Evolutionary conservation across 1,284 basidiomycete species (phyloP), one percentile per base, ranked within the genome.

Genomic region (Veloboletus limbatus): DNA sequence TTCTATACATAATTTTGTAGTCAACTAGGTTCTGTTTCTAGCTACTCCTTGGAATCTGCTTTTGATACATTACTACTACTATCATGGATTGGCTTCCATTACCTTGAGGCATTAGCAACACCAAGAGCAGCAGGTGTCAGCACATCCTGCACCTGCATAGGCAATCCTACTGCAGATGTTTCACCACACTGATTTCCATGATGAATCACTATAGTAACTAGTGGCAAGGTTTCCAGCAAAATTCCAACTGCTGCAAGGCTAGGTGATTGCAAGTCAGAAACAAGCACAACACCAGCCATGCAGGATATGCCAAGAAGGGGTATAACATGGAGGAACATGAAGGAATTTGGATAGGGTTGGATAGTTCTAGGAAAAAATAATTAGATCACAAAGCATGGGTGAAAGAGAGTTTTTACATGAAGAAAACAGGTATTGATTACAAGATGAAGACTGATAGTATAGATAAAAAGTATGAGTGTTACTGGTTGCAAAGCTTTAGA

Each of bases 391-490:
- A 8, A 4, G 14, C 2, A 8, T 4, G 17, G 21, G 7, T 3
- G 8, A 10, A 14, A 3, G 7, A 8, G 8, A 10, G 25, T 7
- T 18, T 33, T 43, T 40, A 53, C 58, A 8, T 31, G 36, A 18
- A 52, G 24, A 14, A 47, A 48, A n/a, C 41, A 42, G 2, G 38
- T n/a, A n/a, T 47, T 46, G 27, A 39, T 33, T 9, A 44, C 43
- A n/a, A 60, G 33, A 18, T 47, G 50, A 10, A 63, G 48, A 14
- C 27, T 60, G 33, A 55, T 50, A 0, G 51, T 62, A 16, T 52
- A 60, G 8, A 60, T 40, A 6, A 60, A 46, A 4, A 62, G 40
- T 1, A 43, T 43, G 8, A 62, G 40, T 0, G 30, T 43, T n/a
- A 40, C 25, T 2, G 49, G 57, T n/a, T 20, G 27, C 10, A 63